Evolutionary conservation across 495 filamentous ascomycete genomes (phyloP).

Genomic region (Penicillium longicatenatum): DNA sequence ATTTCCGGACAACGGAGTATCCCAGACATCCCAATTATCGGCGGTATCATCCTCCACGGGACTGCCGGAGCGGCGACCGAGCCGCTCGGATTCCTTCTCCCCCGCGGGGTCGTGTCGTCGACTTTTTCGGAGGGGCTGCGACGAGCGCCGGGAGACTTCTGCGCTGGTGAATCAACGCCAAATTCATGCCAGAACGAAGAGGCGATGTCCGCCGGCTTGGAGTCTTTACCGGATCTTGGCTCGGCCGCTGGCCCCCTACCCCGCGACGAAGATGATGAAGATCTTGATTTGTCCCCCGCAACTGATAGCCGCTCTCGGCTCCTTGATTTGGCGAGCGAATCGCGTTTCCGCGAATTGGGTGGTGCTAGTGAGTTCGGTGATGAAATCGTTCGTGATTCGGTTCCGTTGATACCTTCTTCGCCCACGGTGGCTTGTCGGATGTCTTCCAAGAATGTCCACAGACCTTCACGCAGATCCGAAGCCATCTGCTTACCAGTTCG

Average conservation of each 20-base stretch:
- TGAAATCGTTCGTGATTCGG: constrained; percentile 43
- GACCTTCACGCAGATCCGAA: constrained; percentile 80
- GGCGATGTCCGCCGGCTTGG: constrained; percentile 47
- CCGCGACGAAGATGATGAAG: constrained; percentile 40
- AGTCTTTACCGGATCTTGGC: constrained; percentile 50
- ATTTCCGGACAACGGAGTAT: constrained; percentile 50
- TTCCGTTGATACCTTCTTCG: constrained; percentile 76
- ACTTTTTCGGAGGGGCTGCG: constrained; percentile 28
- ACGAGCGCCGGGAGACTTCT: constrained; percentile 43
- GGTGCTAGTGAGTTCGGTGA: constrained; percentile 27
- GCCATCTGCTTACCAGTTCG: constrained; percentile 83
- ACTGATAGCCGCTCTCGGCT: constrained; percentile 44
- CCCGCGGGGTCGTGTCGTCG: constrained; percentile 33
- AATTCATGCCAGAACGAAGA: constrained; percentile 56
- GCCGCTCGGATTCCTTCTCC: constrained; percentile 35
- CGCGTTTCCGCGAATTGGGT: constrained; percentile 32
- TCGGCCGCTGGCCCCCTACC: constrained; percentile 35
- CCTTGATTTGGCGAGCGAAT: constrained; percentile 37
- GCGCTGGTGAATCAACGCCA: constrained; percentile 54
- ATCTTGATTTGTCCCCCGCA: constrained; percentile 36
- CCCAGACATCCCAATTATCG: constrained; percentile 74
- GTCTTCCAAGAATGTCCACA: constrained; percentile 98
- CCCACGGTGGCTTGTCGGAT: constrained; percentile 92
- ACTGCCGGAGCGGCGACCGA: constrained; percentile 33
- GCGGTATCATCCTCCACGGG: constrained; percentile 51